A percentile compares a stretch with the other conserved stretches of the same genome.
Conservation (phyloP, 2,329 filamentous ascomycete genomes). For the Fusarium proliferatum region DNA sequence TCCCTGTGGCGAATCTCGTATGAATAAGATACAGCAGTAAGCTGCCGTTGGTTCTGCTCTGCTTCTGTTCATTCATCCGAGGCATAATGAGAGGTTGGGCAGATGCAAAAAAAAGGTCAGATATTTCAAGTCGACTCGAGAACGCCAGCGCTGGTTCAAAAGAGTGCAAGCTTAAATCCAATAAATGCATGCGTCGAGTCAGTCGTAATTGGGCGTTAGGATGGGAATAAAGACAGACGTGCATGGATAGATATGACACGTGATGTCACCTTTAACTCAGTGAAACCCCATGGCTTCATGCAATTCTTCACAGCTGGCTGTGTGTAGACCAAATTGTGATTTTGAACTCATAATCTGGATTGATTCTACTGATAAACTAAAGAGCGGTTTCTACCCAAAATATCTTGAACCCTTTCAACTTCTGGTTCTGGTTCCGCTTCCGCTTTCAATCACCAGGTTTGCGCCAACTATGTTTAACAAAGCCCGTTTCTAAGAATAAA, state of each 20-base stretch:
- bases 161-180: conserved; percentile 10
- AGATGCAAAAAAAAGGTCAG: not conserved
- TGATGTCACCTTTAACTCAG: not conserved
- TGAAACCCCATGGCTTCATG: not conserved
- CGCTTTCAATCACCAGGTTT: conserved; percentile 2
- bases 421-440: not conserved
- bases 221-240: not conserved
- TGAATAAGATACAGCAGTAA: conserved; percentile 15
- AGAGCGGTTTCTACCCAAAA: conserved; percentile 5
- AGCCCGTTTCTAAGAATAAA: conserved; percentile 2
- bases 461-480: not conserved
- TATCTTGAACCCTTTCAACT: not conserved
- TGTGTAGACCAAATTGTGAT: not conserved
- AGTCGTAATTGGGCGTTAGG: not conserved
- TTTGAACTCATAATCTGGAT: not conserved
- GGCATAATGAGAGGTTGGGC: not conserved
- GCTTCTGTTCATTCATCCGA: not conserved
- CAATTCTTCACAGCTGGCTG: not conserved
- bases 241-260: not conserved
- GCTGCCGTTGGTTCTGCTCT: conserved; percentile 3
- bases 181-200: conserved; percentile 2
- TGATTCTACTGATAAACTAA: conserved; percentile 13
- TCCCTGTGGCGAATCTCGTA: conserved; percentile 35
- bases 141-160: not conserved
- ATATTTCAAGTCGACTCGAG: not conserved